Evolutionary conservation across 495 filamentous ascomycete species (phyloP).

Genomic region (Hyaloscypha finlandica): DNA sequence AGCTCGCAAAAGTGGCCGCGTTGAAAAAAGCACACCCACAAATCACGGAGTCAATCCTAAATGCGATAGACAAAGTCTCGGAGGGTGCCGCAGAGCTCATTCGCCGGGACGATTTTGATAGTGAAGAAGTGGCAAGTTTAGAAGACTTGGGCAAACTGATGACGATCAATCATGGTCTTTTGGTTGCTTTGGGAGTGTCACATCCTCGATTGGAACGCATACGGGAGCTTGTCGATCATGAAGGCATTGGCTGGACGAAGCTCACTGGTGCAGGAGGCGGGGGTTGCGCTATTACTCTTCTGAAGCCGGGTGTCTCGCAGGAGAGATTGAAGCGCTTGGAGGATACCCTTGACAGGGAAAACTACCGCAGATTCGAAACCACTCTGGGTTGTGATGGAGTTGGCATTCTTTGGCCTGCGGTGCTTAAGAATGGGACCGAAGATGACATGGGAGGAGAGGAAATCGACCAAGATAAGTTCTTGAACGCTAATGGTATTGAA

Average conservation of each 20-base stretch:
- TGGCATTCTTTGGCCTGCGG: slow-evolving; percentile 88
- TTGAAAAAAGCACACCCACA: slow-evolving; percentile 68
- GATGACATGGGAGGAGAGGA: slow-evolving; percentile 75
- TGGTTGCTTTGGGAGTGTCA: slow-evolving; percentile 86
- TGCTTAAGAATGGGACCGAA: slow-evolving; percentile 72
- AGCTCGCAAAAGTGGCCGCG: slow-evolving; percentile 82
- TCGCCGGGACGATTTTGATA: slow-evolving; percentile 61
- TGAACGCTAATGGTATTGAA: slow-evolving; percentile 76
- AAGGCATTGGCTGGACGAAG: slow-evolving; percentile 95
- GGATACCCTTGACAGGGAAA: slow-evolving; percentile 67
- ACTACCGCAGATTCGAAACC: slow-evolving; percentile 81
- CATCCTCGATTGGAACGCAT: slow-evolving; percentile 92
- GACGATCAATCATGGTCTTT: slow-evolving; percentile 87
- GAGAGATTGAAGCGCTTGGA: slow-evolving; percentile 63
- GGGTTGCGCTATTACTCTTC: slow-evolving; percentile 88
- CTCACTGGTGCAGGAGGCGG: slow-evolving; percentile 94
- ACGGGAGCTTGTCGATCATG: slow-evolving; percentile 84
- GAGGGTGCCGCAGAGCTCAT: slow-evolving; percentile 73
- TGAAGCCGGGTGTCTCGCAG: slow-evolving; percentile 59
- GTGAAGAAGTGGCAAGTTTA: slow-evolving; percentile 56
- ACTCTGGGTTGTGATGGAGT: slow-evolving; percentile 90
- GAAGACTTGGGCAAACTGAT: slow-evolving; percentile 80
- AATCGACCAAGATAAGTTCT: slow-evolving; percentile 90
- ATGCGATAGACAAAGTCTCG: slow-evolving; percentile 81
- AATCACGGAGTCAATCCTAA: slow-evolving; percentile 75